Evolutionary conservation across 2,329 filamentous ascomycete species (phyloP).

Genomic region (Albifimbria verrucaria): DNA sequence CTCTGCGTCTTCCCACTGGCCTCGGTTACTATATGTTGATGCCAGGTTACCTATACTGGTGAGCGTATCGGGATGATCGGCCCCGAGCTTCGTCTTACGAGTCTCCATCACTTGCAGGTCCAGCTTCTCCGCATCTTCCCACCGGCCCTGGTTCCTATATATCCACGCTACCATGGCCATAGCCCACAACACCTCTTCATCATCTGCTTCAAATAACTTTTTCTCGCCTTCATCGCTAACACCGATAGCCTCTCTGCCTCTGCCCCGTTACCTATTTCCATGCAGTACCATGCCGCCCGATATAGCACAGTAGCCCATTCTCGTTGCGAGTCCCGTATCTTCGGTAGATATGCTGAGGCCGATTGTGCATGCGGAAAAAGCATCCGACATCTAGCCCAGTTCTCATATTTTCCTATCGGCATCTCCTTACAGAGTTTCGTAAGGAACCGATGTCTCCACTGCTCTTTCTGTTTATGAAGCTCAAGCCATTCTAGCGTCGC

Average conservation of each 20-base stretch:
- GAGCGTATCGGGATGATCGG: conserved; percentile 2
- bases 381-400: conserved; percentile 14
- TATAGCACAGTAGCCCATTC: conserved; percentile 14
- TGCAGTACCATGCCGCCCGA: conserved; percentile 15
- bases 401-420: conserved; percentile 15
- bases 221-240: not conserved
- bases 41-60: too few relatives aligned
- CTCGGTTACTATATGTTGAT: too few relatives aligned
- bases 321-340: conserved; percentile 7
- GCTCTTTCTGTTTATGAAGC: conserved; percentile 5
- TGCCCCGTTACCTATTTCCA: conserved; percentile 8
- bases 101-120: not conserved
- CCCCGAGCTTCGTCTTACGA: conserved; percentile 1
- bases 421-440: conserved; percentile 10
- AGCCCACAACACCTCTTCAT: not conserved
- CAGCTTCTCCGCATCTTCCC: conserved; percentile 1
- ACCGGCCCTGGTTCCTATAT: not conserved
- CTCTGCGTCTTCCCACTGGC: conserved; percentile 1
- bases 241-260: conserved; percentile 3
- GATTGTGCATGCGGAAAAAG: conserved; percentile 17
- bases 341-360: conserved; percentile 10
- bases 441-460: conserved; percentile 12
- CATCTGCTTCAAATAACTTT: not conserved
- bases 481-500: conserved; percentile 19
- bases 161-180: not conserved